These are phyloP conservation scores for Fusarium nurragi DNA, from an alignment of 2,329 filamentous ascomycete species.

Conservation along the genomic window DNA sequence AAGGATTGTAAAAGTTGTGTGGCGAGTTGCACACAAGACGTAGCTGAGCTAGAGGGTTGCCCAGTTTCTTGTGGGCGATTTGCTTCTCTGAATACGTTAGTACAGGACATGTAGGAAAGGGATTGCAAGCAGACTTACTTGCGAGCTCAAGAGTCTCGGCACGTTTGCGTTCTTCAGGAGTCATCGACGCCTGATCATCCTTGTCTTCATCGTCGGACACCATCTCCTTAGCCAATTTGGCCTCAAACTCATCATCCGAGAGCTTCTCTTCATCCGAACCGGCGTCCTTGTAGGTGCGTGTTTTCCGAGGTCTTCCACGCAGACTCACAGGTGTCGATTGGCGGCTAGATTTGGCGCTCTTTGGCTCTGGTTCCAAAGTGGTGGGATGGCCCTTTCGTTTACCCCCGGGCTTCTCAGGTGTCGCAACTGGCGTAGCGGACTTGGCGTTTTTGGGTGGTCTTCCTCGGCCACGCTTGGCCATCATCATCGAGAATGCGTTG, in stretches of 20 bases:
- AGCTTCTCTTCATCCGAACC: slow-evolving; percentile 70
- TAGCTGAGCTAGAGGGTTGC: slow-evolving; percentile 92
- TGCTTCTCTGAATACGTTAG: slow-evolving; percentile 70
- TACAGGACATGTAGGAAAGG: background rate
- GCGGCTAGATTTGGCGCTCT: slow-evolving; percentile 79
- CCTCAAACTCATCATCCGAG: slow-evolving; percentile 86
- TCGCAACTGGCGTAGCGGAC: slow-evolving; percentile 20
- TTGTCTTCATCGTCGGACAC: slow-evolving; percentile 53
- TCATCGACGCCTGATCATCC: slow-evolving; percentile 43
- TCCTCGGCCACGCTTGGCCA: slow-evolving; percentile 53
- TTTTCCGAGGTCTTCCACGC: slow-evolving; percentile 62
- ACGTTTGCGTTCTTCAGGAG: slow-evolving; percentile 70
- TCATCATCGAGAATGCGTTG: slow-evolving; percentile 65
- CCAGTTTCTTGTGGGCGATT: slow-evolving; percentile 89
- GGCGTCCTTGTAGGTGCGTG: slow-evolving; percentile 60
- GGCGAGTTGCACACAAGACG: slow-evolving; percentile 92
- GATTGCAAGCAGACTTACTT: slow-evolving; percentile 61
- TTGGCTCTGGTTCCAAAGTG: slow-evolving; percentile 56
- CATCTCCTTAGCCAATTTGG: slow-evolving; percentile 74
- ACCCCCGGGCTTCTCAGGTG: slow-evolving; percentile 29
- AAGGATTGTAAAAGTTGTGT: slow-evolving; percentile 97
- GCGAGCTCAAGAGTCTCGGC: slow-evolving; percentile 78
- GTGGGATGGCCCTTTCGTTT: slow-evolving; percentile 50
- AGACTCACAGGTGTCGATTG: slow-evolving; percentile 75
- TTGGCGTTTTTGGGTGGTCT: slow-evolving; percentile 43